Evolutionary conservation across 768 basidiomycete genomes (phyloP), one percentile per base, ranked within the genome.

Genomic region (Psilocybe tampanensis): DNA sequence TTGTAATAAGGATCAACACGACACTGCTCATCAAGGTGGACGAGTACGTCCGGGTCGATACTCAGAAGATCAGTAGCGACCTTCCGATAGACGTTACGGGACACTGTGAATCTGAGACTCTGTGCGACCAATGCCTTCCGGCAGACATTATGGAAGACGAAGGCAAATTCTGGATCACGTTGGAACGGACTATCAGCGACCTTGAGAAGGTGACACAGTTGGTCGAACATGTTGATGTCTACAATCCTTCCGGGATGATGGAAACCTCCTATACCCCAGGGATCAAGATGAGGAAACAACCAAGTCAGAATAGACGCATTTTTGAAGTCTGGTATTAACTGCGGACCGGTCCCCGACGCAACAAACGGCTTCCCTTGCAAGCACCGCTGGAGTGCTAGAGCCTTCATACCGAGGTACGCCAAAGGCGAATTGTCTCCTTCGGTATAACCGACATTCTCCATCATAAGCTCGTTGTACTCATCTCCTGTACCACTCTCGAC

Each of bases 401-500:
- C 21, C 24, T 60, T 63, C 62, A 63, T 63, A 17, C 26, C 13
- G 6, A 39, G 21, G 23, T 60, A 63, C 21, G 43, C 44, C 1
- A 23, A 15, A 0, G 64, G 56, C 0, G 64, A 56, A 15, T 58
- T 13, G 26, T 68, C 66, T 0, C 60, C 60, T 1, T 58, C n/a
- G 0, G 62, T 65, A 32, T 56, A 68, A 1, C 55, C 56, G 2
- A 64, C 66, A 55, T 59, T 62, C 33, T 65, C 64, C 61, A 64
- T 67, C 24, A 64, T 13, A 0, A 66, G 12, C 1, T 51, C 53
- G 9, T 58, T 54, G 9, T 1, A 2, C 0, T 56, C 47, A 1
- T 18, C 21, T 6, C 13, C 52, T 5, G 24, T 24, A 13, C 1
- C 5, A 22, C 9, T 3, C 13, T 11, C 23, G 15, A 33, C 24